These are phyloP conservation scores for Aspergillus felis DNA, from an alignment of 2,329 filamentous ascomycete species.

Conservation along the genomic window DNA sequence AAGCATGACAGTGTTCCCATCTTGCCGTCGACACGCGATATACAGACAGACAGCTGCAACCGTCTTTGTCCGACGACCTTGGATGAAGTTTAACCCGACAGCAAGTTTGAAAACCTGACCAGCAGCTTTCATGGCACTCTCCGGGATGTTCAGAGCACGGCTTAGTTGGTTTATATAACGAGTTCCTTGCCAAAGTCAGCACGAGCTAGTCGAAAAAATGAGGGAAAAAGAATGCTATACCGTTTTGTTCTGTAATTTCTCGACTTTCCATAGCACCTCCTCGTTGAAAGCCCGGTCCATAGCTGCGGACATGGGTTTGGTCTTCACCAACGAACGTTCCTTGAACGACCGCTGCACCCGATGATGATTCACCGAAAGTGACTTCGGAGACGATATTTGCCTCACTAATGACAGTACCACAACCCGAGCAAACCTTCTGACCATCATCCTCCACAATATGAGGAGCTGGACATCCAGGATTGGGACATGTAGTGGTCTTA, in stretches of 20 bases:
- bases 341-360: conserved; percentile 83
- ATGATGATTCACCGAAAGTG: conserved; percentile 81
- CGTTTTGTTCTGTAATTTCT: conserved; percentile 45
- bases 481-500: conserved; percentile 42
- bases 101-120: conserved; percentile 74
- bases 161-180: conserved; percentile 42
- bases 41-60: conserved; percentile 92
- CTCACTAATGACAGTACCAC: conserved; percentile 79
- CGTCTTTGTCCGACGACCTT: conserved; percentile 78
- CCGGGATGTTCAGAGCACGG: conserved; percentile 45
- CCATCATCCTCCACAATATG: conserved; percentile 46
- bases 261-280: conserved; percentile 48
- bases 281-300: conserved; percentile 45
- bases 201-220: not conserved
- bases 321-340: conserved; percentile 83
- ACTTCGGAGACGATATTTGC: conserved; percentile 90
- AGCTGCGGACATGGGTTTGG: conserved; percentile 71
- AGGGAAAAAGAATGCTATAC: conserved; percentile 13
- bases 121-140: conserved; percentile 61
- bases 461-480: conserved; percentile 43
- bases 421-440: conserved; percentile 67
- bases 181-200: conserved; percentile 26
- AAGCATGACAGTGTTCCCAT: conserved; percentile 80
- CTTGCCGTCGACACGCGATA: conserved; percentile 74
- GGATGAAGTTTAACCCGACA: conserved; percentile 71